Evolutionary conservation across 2,329 filamentous ascomycete genomes (phyloP), one percentile per base, ranked within the genome.

Genomic region (Talaromyces sp.): DNA sequence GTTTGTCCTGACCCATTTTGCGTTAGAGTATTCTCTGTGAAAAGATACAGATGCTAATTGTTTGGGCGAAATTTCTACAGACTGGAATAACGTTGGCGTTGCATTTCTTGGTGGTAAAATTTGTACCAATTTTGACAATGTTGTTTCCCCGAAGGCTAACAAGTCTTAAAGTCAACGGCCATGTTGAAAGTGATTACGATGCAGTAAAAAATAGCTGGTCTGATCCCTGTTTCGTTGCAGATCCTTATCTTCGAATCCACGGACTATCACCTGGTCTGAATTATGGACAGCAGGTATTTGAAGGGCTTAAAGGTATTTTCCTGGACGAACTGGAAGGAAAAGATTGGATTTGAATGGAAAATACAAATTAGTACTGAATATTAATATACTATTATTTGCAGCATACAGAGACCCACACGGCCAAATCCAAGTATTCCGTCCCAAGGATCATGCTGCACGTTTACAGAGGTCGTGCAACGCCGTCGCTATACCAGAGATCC

Each of bases 221-320:
- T 27, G 68, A 76, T 3, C 83, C 83, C 3, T 71, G 74, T 50
- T 83, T 85, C 66, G 76, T 85, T 58, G 70, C 78, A 64, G 81
- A 83, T 59, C 82, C 83, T 1, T 83, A 74, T 68, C 75, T 85
- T 28, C 76, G 79, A 56, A 77, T 85, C 61, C 82, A 84, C 65
- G 82, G 82, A 64, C 82, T 84, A 76, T 80, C 82, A 1, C 82
- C 82, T 5, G 82, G 76, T 30, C 73, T 84, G 31, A 84, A 84
- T 72, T 84, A 84, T 66, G 79, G 66, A 16, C 81, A 83, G 31
- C 82, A 84, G 69, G 83, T 80, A 69, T 84, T 82, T 71, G 82
- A 84, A 69, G 82, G 82, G 16, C 73, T 83, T 68, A 84, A 84
- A 63, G 66, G 66, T 66, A 62, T 16, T 12, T 16, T 16, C 12